Base-by-base conservation (phyloP, 2,329 filamentous ascomycete species). In the Phialocephala sp. region DNA sequence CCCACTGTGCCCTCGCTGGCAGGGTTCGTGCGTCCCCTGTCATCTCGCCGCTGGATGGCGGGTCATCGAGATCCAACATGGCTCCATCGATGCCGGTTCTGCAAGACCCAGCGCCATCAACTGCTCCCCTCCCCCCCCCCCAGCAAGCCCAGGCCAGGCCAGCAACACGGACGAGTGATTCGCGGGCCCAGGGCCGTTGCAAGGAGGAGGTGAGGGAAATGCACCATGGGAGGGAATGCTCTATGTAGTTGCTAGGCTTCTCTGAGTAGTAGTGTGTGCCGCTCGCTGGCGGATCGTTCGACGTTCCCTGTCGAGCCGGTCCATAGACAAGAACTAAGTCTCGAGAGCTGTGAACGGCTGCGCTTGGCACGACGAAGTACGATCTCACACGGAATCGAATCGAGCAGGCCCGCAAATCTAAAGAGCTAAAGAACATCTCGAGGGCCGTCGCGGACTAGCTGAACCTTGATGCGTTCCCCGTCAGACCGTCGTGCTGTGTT, bases 331-430 rank as follows among this genome's bases (percentile, higher is more conserved):
- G 32, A n/a, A 56, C 52, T 39, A 5, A 22, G 18, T 3, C 8
- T 41, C 50, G 9, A 4, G 12, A 57, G 55, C 18, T 57, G 35
- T 57, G 55, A 56, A 56, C 32, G 54, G 27, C 36, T 22, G 32
- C 11, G 20, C 60, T 62, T 57, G 50, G 60, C 60, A 35, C 39
- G n/a, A n/a, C n/a, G n/a, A n/a, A n/a, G n/a, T 62, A 35, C 60
- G 60, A 62, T 62, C 60, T 52, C 24, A 62, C 24, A 41, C 50
- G 9, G 15, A 32, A 62, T 62, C 60, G 52, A 62, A 62, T 57
- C 50, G 37, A 27, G 22, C 12, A 39, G 43, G 22, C 47, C 45
- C 36, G 50, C 47, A 52, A 52, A 52, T 9, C 45, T 39, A 47
- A 61, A 54, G 27, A 32, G 18, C 32, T 22, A 52, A 61, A 52